Evolutionary conservation across 495 filamentous ascomycete genomes (phyloP).

Genomic region (Penicillium argentinense): DNA sequence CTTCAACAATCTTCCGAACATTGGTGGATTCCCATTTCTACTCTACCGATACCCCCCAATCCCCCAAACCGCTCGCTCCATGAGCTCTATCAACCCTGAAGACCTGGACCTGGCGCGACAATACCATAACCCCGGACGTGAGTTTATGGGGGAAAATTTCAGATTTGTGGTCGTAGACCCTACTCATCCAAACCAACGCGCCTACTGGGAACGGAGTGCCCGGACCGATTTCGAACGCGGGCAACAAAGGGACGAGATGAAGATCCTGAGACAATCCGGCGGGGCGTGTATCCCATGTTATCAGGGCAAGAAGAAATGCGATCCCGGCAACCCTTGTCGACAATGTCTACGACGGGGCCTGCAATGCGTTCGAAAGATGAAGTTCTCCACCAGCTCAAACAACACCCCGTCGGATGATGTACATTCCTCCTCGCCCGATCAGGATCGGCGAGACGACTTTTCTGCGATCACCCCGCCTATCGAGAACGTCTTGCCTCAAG

Average conservation of each 20-base stretch:
- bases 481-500: too few species aligned
- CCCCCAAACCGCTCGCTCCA: too few species aligned
- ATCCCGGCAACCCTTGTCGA: constrained; percentile 14
- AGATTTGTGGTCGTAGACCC: constrained; percentile 20
- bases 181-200: background rate
- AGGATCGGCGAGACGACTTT: too few species aligned
- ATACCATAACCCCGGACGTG: too few species aligned
- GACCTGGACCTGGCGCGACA: too few species aligned
- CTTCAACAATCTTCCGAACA: too few species aligned
- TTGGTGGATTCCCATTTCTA: too few species aligned
- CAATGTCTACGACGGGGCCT: constrained; percentile 9
- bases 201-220: constrained; percentile 10
- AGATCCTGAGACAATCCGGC: constrained; percentile 18
- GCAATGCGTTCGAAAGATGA: constrained; percentile 24
- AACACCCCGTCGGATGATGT: background rate
- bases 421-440: background rate
- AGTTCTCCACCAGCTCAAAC: background rate
- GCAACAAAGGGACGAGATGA: constrained; percentile 14
- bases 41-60: too few species aligned
- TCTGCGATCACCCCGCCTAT: too few species aligned
- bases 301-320: constrained; percentile 29
- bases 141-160: too few species aligned
- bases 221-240: constrained; percentile 12
- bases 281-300: constrained; percentile 30
- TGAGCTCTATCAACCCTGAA: too few species aligned